Evolutionary conservation across 768 basidiomycete species (phyloP).

Genomic region (Tylopilus subfusipes): DNA sequence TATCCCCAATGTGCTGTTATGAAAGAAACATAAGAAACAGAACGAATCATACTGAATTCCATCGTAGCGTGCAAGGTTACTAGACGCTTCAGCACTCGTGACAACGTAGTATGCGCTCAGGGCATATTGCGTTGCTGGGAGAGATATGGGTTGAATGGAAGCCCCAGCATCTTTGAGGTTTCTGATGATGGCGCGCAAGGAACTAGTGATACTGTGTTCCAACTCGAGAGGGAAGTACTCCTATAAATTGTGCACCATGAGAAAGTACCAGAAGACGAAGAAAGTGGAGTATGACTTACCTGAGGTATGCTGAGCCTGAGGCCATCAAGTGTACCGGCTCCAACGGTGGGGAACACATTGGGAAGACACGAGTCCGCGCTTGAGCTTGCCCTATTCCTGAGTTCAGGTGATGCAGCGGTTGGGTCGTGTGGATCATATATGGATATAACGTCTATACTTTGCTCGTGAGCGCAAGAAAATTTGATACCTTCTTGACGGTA

Average conservation of each 20-base stretch:
- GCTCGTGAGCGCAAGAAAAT: slow-evolving; percentile 4
- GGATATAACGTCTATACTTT: slow-evolving; percentile 31
- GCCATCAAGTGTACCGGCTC: slow-evolving; percentile 38
- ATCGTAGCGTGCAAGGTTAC: slow-evolving; percentile 87
- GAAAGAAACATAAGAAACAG: slow-evolving; percentile 7
- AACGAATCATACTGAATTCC: slow-evolving; percentile 78
- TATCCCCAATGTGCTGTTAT: too few species aligned
- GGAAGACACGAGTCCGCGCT: slow-evolving; percentile 17
- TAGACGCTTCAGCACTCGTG: slow-evolving; percentile 89
- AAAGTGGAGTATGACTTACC: slow-evolving; percentile 35
- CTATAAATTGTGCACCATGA: slow-evolving; percentile 22
- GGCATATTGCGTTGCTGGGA: slow-evolving; percentile 67
- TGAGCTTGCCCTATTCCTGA: slow-evolving; percentile 36
- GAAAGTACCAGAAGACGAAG: background rate
- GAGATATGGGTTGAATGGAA: slow-evolving; percentile 62
- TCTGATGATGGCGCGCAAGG: slow-evolving; percentile 45
- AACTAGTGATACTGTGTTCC: slow-evolving; percentile 39
- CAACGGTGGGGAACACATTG: background rate
- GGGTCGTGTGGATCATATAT: slow-evolving; percentile 68
- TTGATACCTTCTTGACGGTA: slow-evolving; percentile 46
- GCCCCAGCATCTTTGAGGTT: slow-evolving; percentile 55
- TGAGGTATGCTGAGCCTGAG: slow-evolving; percentile 75
- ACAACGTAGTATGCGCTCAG: slow-evolving; percentile 96
- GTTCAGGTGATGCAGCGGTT: slow-evolving; percentile 52
- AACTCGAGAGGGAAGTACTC: slow-evolving; percentile 82